These are phyloP conservation scores for Clavariopsis aquatica DNA, from an alignment of 495 filamentous ascomycete species.

Conservation along the genomic window DNA sequence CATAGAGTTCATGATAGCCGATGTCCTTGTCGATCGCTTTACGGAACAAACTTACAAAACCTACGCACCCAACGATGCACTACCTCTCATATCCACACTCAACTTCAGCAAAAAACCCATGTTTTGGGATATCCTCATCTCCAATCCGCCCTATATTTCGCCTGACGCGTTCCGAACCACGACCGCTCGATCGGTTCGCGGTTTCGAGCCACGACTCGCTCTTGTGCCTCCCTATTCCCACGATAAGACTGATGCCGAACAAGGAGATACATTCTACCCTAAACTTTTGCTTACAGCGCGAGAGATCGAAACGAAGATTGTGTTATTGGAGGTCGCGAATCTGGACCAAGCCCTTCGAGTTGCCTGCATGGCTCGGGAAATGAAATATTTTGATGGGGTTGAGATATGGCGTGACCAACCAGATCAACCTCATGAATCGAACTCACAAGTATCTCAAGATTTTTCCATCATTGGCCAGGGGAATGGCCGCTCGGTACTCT, in stretches of 20 bases:
- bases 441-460: background rate
- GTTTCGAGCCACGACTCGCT: slow-evolving; percentile 75
- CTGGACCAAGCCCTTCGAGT: slow-evolving; percentile 47
- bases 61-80: background rate
- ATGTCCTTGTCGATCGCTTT: slow-evolving; percentile 30
- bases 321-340: slow-evolving; percentile 63
- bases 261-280: slow-evolving; percentile 64
- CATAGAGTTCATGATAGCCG: slow-evolving; percentile 53
- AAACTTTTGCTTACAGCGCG: slow-evolving; percentile 50
- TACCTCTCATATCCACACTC: slow-evolving; percentile 14
- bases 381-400: slow-evolving; percentile 42
- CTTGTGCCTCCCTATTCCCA: slow-evolving; percentile 61
- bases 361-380: slow-evolving; percentile 22
- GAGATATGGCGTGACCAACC: slow-evolving; percentile 58
- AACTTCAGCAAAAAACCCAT: slow-evolving; percentile 11
- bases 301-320: slow-evolving; percentile 45
- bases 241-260: slow-evolving; percentile 20
- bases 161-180: slow-evolving; percentile 53
- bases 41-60: slow-evolving; percentile 1
- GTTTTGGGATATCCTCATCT: slow-evolving; percentile 70
- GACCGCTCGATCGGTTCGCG: slow-evolving; percentile 68
- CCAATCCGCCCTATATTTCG: slow-evolving; percentile 93
- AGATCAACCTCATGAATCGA: slow-evolving; percentile 13
- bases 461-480: slow-evolving; percentile 33
- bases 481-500: slow-evolving; percentile 35